These are phyloP conservation scores for Blastocrithidia nonstop DNA, from an alignment of 208 protist species.

Conservation along the genomic window DNA sequence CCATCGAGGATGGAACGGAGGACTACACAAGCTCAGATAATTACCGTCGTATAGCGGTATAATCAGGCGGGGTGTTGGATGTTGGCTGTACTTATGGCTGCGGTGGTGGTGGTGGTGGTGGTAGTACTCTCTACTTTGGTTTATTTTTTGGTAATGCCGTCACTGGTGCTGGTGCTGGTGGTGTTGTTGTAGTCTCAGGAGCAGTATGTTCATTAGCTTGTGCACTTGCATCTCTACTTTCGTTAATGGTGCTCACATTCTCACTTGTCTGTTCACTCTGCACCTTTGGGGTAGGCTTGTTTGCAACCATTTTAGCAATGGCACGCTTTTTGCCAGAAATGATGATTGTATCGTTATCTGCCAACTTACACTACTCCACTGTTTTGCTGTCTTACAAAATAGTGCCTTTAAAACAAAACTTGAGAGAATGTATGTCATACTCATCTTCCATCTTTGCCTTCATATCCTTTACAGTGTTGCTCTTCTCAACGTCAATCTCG, in stretches of 20 bases:
- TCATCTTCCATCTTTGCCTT: slow-evolving; percentile 55
- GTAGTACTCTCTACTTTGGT: slow-evolving; percentile 2
- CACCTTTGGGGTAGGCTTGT: slow-evolving; percentile 4
- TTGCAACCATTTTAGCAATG: slow-evolving; percentile 18
- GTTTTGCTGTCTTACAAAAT: slow-evolving; percentile 45
- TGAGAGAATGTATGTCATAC: slow-evolving; percentile 44
- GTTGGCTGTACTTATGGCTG: no score
- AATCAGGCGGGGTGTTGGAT: no score
- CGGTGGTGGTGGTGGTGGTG: neutral
- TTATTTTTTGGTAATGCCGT: neutral
- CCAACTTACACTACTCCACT: slow-evolving; percentile 20
- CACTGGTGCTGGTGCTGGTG: neutral
- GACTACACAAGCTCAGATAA: no score
- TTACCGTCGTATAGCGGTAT: no score
- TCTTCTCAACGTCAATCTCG: slow-evolving; percentile 27
- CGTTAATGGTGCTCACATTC: neutral
- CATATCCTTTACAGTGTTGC: slow-evolving; percentile 29
- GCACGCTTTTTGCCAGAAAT: slow-evolving; percentile 62
- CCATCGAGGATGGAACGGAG: slow-evolving; percentile 28
- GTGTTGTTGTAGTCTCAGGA: slow-evolving; percentile 1
- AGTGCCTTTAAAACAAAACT: slow-evolving; percentile 57
- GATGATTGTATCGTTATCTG: slow-evolving; percentile 42
- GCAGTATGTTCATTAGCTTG: neutral
- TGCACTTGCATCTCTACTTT: neutral
- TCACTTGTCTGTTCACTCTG: neutral